phyloP scores from a whole-genome alignment of 495 filamentous ascomycete genomes.

The Pseudevernia furfuracea region DNA sequence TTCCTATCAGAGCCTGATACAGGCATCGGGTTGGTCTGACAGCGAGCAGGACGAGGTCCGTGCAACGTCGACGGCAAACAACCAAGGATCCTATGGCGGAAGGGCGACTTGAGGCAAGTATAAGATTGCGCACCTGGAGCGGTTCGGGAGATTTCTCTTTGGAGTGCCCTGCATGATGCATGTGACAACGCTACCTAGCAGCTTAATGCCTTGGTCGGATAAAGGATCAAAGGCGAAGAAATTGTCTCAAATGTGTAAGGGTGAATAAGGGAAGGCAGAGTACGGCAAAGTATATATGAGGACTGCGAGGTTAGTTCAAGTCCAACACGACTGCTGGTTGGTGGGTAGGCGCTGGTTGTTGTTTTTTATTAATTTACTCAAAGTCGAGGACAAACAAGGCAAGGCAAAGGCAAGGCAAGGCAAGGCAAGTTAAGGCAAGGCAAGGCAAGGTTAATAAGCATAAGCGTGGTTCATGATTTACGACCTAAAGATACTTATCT shows the following conservation, averaged over 20 bases:
- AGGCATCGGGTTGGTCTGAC: not conserved
- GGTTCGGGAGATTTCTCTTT: conserved; percentile 2
- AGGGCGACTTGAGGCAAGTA: not conserved
- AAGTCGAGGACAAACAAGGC: too few relatives aligned
- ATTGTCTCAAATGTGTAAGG: not conserved
- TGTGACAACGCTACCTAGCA: conserved; percentile 1
- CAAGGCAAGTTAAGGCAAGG: not conserved
- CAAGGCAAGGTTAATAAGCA: not conserved
- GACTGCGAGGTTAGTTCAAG: not conserved
- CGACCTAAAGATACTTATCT: not conserved
- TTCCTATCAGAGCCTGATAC: conserved; percentile 9
- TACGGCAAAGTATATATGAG: not conserved
- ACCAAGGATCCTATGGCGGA: not conserved
- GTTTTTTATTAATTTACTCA: not conserved
- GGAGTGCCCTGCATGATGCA: conserved; percentile 17
- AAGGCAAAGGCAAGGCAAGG: not conserved
- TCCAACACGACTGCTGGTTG: not conserved
- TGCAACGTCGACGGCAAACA: not conserved
- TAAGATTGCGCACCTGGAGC: conserved; percentile 5
- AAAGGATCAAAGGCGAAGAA: not conserved
- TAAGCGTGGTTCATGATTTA: not conserved
- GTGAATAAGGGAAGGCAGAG: not conserved
- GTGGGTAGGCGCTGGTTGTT: not conserved
- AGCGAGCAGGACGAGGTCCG: conserved; percentile 5
- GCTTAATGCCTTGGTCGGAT: not conserved